These are phyloP conservation scores for Petrea volubilis DNA, from an alignment of 257 asterid genomes.

Conservation along the genomic window DNA sequence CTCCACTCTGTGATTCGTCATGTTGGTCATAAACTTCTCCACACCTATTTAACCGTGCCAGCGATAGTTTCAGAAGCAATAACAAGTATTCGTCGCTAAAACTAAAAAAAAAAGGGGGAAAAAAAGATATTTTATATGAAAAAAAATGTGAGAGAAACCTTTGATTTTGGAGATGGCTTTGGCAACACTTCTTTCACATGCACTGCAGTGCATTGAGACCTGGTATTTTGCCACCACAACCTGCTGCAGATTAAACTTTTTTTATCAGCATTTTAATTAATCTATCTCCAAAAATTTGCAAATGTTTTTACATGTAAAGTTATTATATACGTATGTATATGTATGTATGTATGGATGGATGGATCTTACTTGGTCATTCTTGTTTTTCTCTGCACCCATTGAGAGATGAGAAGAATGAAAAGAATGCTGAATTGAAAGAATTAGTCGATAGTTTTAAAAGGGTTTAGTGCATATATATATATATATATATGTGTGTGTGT, in stretches of 20 bases:
- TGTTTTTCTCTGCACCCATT: conserved; percentile 40
- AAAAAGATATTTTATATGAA: too few relatives aligned
- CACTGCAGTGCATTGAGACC: conserved; percentile 84
- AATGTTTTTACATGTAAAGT: not conserved
- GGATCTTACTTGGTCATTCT: conserved; percentile 33
- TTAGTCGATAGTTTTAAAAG: conserved; percentile 26
- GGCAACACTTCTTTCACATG: conserved; percentile 80
- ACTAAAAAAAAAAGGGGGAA: too few relatives aligned
- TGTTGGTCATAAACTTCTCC: conserved; percentile 65
- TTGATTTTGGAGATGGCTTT: conserved; percentile 63
- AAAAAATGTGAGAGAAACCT: conserved; percentile 56
- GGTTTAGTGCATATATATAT: too few relatives aligned
- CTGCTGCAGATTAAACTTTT: conserved; percentile 18
- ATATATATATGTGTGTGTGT: too few relatives aligned
- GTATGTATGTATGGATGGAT: not conserved
- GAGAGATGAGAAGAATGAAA: conserved; percentile 22
- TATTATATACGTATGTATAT: not conserved
- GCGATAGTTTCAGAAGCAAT: not conserved
- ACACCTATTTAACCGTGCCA: conserved; percentile 43
- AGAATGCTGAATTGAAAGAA: conserved; percentile 16
- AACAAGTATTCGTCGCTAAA: too few relatives aligned
- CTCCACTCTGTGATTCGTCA: conserved; percentile 55
- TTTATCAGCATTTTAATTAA: not conserved
- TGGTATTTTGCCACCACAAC: conserved; percentile 59
- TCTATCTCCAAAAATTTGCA: not conserved